Conservation (phyloP, 345 rosid species). For the Pistacia integerrima region DNA sequence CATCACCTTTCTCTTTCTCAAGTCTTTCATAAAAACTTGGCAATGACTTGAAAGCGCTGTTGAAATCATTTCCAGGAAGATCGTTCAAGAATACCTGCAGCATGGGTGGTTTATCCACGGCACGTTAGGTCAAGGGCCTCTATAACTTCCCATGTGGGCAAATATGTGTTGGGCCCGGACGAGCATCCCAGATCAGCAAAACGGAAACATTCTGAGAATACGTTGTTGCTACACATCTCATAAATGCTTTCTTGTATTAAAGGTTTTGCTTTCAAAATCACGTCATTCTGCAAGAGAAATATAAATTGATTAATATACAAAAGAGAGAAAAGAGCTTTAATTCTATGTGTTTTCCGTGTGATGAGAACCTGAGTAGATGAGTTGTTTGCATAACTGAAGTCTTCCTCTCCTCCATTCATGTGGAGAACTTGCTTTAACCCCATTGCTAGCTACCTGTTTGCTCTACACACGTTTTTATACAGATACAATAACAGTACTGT, state of each 20-base stretch:
- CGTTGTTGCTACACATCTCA: not conserved
- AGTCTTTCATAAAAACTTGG: constrained; percentile 21
- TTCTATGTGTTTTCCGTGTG: too few relatives aligned
- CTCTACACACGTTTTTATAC: too few relatives aligned
- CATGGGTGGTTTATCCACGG: not conserved
- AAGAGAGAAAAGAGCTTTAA: too few relatives aligned
- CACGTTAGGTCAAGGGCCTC: not conserved
- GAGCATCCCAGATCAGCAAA: too few relatives aligned
- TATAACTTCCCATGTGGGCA: constrained; percentile 6
- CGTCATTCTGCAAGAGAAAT: too few relatives aligned
- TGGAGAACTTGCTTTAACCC: not conserved
- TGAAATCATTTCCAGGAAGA: constrained; percentile 33
- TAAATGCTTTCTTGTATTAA: not conserved
- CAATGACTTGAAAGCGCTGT: constrained; percentile 13
- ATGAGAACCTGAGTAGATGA: constrained; percentile 14
- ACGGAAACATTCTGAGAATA: too few relatives aligned
- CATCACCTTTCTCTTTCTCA: not conserved
- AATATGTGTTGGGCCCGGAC: not conserved
- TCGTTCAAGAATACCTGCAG: constrained; percentile 23
- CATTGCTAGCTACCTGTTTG: too few relatives aligned
- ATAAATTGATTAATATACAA: too few relatives aligned
- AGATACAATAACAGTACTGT: too few relatives aligned
- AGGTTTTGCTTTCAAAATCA: too few relatives aligned
- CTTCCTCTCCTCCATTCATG: constrained; percentile 26
- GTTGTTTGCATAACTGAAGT: constrained; percentile 20